Percentiles rank a stretch among this genome's conserved stretches.
Conservation (phyloP, 2,329 filamentous ascomycete genomes). For the Fusarium annulatum region DNA sequence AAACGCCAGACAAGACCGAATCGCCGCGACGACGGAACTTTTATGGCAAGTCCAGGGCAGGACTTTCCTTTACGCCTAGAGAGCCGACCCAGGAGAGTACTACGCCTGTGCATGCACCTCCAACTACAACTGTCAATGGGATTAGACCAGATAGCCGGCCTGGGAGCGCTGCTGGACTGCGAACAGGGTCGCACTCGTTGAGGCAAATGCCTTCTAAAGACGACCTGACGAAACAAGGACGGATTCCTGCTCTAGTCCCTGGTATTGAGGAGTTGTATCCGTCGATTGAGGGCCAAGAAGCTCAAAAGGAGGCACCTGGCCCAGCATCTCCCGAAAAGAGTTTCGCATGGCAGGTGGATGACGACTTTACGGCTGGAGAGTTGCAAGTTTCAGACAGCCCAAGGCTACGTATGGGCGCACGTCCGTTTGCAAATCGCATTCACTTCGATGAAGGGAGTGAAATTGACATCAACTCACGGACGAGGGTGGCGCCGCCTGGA, state of each 20-base stretch:
- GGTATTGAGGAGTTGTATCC: slow-evolving; percentile 53
- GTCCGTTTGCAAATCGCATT: slow-evolving; percentile 52
- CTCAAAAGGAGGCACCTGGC: slow-evolving; percentile 3
- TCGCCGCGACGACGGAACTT: slow-evolving; percentile 35
- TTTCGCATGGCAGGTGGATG: slow-evolving; percentile 66
- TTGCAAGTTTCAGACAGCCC: slow-evolving; percentile 67
- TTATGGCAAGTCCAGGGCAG: slow-evolving; percentile 43
- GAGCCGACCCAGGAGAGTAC: slow-evolving; percentile 23
- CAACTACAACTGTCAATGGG: slow-evolving; percentile 13
- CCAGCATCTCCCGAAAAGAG: slow-evolving; percentile 60
- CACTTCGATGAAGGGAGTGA: slow-evolving; percentile 48
- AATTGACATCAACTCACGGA: slow-evolving; percentile 45
- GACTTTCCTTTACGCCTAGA: slow-evolving; percentile 37
- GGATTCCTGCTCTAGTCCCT: slow-evolving; percentile 53
- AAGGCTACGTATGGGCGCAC: slow-evolving; percentile 56
- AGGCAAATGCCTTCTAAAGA: slow-evolving; percentile 39
- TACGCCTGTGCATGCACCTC: background rate
- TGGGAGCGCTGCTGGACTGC: slow-evolving; percentile 14
- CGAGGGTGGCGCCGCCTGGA: slow-evolving; percentile 44
- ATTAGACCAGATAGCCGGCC: slow-evolving; percentile 9
- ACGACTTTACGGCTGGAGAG: slow-evolving; percentile 68
- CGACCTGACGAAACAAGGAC: slow-evolving; percentile 44
- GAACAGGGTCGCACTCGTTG: slow-evolving; percentile 21
- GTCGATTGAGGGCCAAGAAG: slow-evolving; percentile 47
- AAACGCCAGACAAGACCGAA: slow-evolving; percentile 33